Conservation (phyloP, 2,329 filamentous ascomycete genomes). For the Bipolaris victoriae region DNA sequence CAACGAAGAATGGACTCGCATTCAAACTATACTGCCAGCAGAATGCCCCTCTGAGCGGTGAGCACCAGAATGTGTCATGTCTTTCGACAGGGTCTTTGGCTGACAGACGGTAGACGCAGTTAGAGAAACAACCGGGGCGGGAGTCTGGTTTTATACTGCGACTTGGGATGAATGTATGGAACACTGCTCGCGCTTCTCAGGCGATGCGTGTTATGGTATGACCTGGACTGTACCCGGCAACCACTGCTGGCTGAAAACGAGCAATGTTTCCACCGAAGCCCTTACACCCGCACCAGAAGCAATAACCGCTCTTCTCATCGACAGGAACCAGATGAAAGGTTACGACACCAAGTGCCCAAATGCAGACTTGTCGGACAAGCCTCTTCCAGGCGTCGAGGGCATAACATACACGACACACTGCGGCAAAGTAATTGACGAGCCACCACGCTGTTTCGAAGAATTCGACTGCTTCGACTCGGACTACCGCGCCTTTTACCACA, state of each 20-base stretch:
- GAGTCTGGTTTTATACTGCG: constrained; percentile 19
- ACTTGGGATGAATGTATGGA: constrained; percentile 40
- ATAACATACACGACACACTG: constrained; percentile 40
- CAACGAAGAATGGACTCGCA: constrained; percentile 37
- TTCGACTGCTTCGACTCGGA: constrained; percentile 22
- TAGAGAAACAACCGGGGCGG: background rate
- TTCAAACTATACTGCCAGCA: constrained; percentile 41
- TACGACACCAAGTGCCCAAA: constrained; percentile 32
- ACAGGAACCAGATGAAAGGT: constrained; percentile 24
- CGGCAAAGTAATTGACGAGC: constrained; percentile 29
- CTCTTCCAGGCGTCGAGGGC: constrained; percentile 27
- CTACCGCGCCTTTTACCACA: constrained; percentile 38
- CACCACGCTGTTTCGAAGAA: constrained; percentile 28
- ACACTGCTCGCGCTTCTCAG: constrained; percentile 42
- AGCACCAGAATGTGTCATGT: background rate
- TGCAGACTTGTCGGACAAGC: constrained; percentile 29
- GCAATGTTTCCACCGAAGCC: constrained; percentile 21
- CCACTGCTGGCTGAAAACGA: constrained; percentile 40
- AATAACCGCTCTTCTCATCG: constrained; percentile 30
- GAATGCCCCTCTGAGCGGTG: constrained; percentile 40
- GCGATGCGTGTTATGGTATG: constrained; percentile 39
- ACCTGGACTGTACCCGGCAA: constrained; percentile 28
- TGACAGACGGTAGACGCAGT: constrained; percentile 28
- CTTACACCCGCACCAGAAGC: constrained; percentile 19
- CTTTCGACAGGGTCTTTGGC: background rate